phyloP scores from a whole-genome alignment of 1,284 basidiomycete species.

The Sporisorium graminicola region DNA sequence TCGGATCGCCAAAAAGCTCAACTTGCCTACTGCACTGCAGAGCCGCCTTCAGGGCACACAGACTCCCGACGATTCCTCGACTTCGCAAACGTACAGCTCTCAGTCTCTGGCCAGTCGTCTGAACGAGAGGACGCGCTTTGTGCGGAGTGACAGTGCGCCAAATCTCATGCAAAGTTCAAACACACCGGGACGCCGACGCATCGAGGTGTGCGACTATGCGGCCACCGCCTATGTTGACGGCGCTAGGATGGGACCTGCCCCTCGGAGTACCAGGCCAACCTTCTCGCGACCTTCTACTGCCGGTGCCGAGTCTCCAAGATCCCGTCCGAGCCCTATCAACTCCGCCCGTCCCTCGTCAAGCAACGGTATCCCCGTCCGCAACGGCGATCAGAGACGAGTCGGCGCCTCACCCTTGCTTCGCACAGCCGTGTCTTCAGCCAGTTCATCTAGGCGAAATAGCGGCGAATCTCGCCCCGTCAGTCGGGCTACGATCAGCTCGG shows the following conservation, averaged over 20 bases:
- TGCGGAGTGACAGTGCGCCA: constrained; percentile 44
- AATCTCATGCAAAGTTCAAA: constrained; percentile 17
- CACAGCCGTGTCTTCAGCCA: constrained; percentile 16
- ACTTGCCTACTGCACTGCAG: constrained; percentile 31
- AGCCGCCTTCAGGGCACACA: constrained; percentile 39
- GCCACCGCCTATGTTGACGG: constrained; percentile 41
- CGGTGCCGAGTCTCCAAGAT: not conserved
- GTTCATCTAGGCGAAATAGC: constrained; percentile 35
- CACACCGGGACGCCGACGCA: constrained; percentile 9
- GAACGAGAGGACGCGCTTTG: constrained; percentile 15
- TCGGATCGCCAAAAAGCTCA: constrained; percentile 46
- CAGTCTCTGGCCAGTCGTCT: not conserved
- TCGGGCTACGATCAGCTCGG: constrained; percentile 25
- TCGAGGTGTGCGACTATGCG: constrained; percentile 37
- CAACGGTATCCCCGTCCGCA: not conserved
- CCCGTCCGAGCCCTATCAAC: not conserved
- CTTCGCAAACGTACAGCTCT: not conserved
- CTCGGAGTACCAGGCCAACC: constrained; percentile 5
- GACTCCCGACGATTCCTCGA: constrained; percentile 15
- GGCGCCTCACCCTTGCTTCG: constrained; percentile 20
- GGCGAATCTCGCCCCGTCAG: constrained; percentile 29
- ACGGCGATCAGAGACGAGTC: not conserved
- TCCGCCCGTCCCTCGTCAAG: constrained; percentile 19
- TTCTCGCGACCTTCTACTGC: constrained; percentile 34
- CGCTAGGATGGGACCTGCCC: constrained; percentile 45